Evolutionary conservation across 352 stramenopile species (phyloP), one percentile per base, ranked within the genome.

Genomic region (Pythium guiyangense): DNA sequence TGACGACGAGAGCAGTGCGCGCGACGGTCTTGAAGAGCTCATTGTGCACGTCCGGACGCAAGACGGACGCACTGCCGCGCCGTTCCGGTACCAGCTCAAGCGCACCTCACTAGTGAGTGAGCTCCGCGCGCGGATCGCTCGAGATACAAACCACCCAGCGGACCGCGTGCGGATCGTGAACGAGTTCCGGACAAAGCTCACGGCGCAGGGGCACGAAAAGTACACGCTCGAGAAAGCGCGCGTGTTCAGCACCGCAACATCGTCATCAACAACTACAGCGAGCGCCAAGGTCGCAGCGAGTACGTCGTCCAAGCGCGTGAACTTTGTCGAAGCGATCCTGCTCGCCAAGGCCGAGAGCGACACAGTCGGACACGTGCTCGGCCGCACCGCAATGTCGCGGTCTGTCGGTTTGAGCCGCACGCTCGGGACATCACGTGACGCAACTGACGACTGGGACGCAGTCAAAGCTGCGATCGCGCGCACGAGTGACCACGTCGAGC

Each of bases 81-180:
- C 78, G 12, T 82, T 88, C 59, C 63, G 72, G 20, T 90, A 90
- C 60, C 65, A 83, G 29, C 59, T 90, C 34, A 65, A 60, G 34
- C 55, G 76, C 49, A 88, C 76, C 10, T 84, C 76, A 6, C 63
- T 89, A 27, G 74, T 90, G 4, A 71, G 64, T 2, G 77, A 88
- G 57, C 61, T 90, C 49, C 77, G 80, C 40, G 79, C 88, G 58
- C 67, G 73, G 31, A 77, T 90, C 39, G 71, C 79, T 6, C 74
- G 81, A 22, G 80, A 90, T 46, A 87, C 75, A 8, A 68, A 69
- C 3, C 79, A 90, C 63, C 66, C 78, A 31, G 80, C 70, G 0
- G 80, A 90, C 53, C 69, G 74, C 25, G 63, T 90, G 51, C 79
- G 80, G 6, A 73, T 90, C 46, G 66, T 90, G 34, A 90, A 87